Evolutionary conservation across 2,329 filamentous ascomycete species (phyloP).

Genomic region (Talaromyces sp.): DNA sequence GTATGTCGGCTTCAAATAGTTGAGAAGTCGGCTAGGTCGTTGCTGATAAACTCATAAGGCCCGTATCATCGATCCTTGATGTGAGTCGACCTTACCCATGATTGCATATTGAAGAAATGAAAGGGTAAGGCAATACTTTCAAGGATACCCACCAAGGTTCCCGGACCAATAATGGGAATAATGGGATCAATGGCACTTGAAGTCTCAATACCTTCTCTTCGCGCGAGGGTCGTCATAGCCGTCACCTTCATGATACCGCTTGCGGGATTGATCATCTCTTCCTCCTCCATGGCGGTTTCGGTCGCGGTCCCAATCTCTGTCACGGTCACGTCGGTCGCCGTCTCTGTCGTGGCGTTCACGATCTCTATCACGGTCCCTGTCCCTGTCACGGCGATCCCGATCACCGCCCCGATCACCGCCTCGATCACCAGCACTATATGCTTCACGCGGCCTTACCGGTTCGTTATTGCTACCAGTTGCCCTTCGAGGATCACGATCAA

Average conservation of each 20-base stretch:
- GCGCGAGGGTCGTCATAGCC: constrained; percentile 71
- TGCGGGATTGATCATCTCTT: constrained; percentile 58
- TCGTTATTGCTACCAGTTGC: constrained; percentile 77
- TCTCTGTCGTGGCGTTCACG: constrained; percentile 50
- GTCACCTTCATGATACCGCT: constrained; percentile 71
- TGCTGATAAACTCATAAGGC: not conserved
- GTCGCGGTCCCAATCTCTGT: constrained; percentile 53
- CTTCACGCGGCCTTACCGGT: constrained; percentile 68
- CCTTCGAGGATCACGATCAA: constrained; percentile 54
- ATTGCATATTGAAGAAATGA: constrained; percentile 24
- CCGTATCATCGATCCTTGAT: constrained; percentile 18
- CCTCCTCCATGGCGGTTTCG: constrained; percentile 46
- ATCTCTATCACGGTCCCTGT: constrained; percentile 24
- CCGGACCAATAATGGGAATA: constrained; percentile 11
- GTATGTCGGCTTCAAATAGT: not conserved
- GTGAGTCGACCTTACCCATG: constrained; percentile 41
- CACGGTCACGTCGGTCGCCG: constrained; percentile 56
- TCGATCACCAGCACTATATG: constrained; percentile 46
- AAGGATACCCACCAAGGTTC: constrained; percentile 46
- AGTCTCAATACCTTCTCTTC: constrained; percentile 56
- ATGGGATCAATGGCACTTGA: constrained; percentile 5
- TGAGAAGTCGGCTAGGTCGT: not conserved
- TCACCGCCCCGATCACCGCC: constrained; percentile 45
- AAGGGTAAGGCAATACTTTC: constrained; percentile 27
- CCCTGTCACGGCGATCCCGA: constrained; percentile 22